Percentiles rank a stretch among this genome's conserved stretches.
These are phyloP conservation scores for Hypoxylon lenormandii DNA, from an alignment of 495 filamentous ascomycete genomes.

Conservation along the genomic window DNA sequence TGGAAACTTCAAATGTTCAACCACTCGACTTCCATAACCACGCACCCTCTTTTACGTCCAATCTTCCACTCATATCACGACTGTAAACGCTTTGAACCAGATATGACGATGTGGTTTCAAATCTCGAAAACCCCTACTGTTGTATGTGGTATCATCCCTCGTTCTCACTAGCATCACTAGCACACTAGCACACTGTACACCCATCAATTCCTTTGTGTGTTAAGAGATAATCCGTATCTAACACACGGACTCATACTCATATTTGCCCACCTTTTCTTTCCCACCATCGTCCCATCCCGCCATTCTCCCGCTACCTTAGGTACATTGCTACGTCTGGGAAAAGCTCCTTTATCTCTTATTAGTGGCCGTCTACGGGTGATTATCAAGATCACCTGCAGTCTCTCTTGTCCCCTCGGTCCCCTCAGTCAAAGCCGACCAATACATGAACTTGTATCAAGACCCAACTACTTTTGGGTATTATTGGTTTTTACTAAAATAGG, in stretches of 20 bases:
- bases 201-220: constrained; percentile 12
- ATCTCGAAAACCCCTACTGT: constrained; percentile 24
- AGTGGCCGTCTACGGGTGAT: constrained; percentile 2
- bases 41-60: constrained; percentile 7
- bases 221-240: constrained; percentile 6
- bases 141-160: constrained; percentile 15
- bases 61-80: constrained; percentile 40
- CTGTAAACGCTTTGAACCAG: constrained; percentile 46
- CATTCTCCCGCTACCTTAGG: neutral
- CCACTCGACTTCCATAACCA: constrained; percentile 14
- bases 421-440: constrained; percentile 23
- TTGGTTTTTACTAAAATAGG: constrained; percentile 25
- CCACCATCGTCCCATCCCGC: constrained; percentile 2
- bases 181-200: neutral
- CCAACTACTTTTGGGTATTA: constrained; percentile 24
- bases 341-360: constrained; percentile 22
- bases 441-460: constrained; percentile 1
- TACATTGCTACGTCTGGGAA: neutral
- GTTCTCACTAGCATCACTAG: constrained; percentile 2
- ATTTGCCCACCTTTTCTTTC: constrained; percentile 9
- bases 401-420: constrained; percentile 5
- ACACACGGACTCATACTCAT: too few species aligned
- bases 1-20: constrained; percentile 27
- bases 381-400: constrained; percentile 39
- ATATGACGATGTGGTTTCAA: constrained; percentile 44